These are phyloP conservation scores for Ganoderma leucocontextum DNA, from an alignment of 1,284 basidiomycete species.

Conservation along the genomic window DNA sequence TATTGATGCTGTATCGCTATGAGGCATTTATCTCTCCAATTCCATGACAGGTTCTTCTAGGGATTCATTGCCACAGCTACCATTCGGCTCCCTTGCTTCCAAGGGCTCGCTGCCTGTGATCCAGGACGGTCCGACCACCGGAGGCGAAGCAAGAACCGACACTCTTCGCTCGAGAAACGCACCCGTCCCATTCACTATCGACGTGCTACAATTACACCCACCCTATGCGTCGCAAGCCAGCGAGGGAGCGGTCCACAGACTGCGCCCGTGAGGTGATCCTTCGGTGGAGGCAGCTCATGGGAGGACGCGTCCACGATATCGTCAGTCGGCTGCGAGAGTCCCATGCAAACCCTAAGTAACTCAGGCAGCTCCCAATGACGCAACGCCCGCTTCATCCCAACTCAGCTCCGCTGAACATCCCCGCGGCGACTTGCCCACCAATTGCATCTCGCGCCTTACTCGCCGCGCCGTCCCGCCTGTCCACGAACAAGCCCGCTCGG, in stretches of 20 bases:
- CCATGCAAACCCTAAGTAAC: neutral
- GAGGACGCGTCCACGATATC: neutral
- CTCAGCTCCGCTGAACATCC: neutral
- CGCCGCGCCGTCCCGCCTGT: neutral
- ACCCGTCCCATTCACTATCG: neutral
- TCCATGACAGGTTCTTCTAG: neutral
- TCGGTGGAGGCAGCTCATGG: neutral
- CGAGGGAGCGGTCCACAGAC: neutral
- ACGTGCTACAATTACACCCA: neutral
- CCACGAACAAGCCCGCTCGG: neutral
- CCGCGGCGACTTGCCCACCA: slow-evolving; percentile 11
- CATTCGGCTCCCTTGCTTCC: slow-evolving; percentile 4
- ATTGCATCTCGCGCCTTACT: neutral
- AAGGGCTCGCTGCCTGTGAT: neutral
- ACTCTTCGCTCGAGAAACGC: neutral
- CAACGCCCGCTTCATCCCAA: neutral
- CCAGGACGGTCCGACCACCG: slow-evolving; percentile 4
- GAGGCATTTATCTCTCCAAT: neutral
- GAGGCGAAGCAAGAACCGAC: neutral
- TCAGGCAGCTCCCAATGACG: neutral
- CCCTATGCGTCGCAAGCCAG: neutral
- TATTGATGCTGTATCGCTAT: neutral
- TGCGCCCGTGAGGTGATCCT: neutral
- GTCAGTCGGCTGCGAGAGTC: neutral
- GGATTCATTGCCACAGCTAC: slow-evolving; percentile 2